phyloP scores from a whole-genome alignment of 257 asterid species.

The Phtheirospermum japonicum region DNA sequence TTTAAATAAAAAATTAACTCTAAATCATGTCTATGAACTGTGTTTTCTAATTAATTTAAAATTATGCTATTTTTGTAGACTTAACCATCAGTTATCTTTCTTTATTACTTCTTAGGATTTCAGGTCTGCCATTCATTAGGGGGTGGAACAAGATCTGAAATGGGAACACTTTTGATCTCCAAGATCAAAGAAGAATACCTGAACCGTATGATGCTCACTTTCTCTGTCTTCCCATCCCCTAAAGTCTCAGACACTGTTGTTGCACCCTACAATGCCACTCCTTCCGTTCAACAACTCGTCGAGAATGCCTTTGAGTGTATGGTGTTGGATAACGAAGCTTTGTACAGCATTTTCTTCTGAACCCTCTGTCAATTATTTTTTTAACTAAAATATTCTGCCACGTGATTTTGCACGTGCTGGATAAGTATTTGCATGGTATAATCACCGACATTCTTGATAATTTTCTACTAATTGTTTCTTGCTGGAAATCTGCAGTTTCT shows the following conservation, averaged over 20 bases:
- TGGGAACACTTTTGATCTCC: conserved; percentile 49
- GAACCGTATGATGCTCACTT: conserved; percentile 50
- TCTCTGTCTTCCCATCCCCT: conserved; percentile 52
- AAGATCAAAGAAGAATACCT: conserved; percentile 52
- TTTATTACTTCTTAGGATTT: conserved; percentile 30
- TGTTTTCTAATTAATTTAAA: too few relatives aligned
- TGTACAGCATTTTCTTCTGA: conserved; percentile 50
- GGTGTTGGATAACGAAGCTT: conserved; percentile 51
- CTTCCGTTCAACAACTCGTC: conserved; percentile 49
- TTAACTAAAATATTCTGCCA: background rate
- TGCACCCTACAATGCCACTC: conserved; percentile 47
- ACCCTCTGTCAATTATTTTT: conserved; percentile 29
- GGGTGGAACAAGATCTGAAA: conserved; percentile 53
- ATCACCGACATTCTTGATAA: background rate
- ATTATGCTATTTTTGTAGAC: too few relatives aligned
- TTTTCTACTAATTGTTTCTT: background rate
- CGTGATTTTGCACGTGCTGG: background rate
- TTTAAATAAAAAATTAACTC: too few relatives aligned
- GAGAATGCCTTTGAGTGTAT: conserved; percentile 53
- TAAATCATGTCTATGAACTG: too few relatives aligned
- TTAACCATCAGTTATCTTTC: too few relatives aligned
- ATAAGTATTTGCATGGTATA: background rate
- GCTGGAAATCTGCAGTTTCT: background rate
- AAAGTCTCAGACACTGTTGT: conserved; percentile 52
- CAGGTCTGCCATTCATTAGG: conserved; percentile 52